Base-by-base conservation (phyloP, 306 rosid species). In the Astragalus glycyphyllos region DNA sequence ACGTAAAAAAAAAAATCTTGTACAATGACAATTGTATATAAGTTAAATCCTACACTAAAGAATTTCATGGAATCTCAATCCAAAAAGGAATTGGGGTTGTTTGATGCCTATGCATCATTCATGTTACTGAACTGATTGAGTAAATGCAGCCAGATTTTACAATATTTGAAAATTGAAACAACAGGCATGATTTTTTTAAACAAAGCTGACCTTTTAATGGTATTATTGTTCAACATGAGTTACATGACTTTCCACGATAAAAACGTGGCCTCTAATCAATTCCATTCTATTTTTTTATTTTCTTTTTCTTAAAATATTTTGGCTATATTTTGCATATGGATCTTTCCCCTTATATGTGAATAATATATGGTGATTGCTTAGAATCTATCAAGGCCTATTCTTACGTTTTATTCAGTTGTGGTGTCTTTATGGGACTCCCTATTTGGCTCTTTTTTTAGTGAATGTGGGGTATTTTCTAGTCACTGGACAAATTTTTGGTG, bases 321-420 rank as follows among this genome's bases (percentile, higher is more conserved):
- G n/a, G 48, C 48, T 42, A 42, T 11, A 42, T 55, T 26, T 57
- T n/a, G 63, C 42, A 57, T 31, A 12, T 2, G 11, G 5, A 16
- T 1, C 15, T 57, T 57, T 57, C 41, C 16, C 17, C 40, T 31
- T 29, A 5, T 12, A 11, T 56, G 62, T 6, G 35, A 11, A 17
- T 31, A 31, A 57, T 17, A 3, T 0, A 20, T 57, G 4, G 41
- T 57, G 4, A 11, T 32, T 58, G 11, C 44, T 1, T n/a, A 32
- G 64, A 58, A 32, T 5, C 26, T n/a, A 20, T 0, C 20, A 34
- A 32, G 23, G 6, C 11, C 6, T 32, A 58, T 34, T 58, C 35
- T 58, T 34, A 58, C 64, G 34, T 58, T 55, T 20, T 20, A 35
- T 55, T 58, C 23, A 7, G 64, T 29, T 29, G 40, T 56, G 40